A percentile compares a stretch with the other conserved stretches of the same genome.
phyloP scores from a whole-genome alignment of 108 stramenopile species.

The Cyclotella kingstonii region DNA sequence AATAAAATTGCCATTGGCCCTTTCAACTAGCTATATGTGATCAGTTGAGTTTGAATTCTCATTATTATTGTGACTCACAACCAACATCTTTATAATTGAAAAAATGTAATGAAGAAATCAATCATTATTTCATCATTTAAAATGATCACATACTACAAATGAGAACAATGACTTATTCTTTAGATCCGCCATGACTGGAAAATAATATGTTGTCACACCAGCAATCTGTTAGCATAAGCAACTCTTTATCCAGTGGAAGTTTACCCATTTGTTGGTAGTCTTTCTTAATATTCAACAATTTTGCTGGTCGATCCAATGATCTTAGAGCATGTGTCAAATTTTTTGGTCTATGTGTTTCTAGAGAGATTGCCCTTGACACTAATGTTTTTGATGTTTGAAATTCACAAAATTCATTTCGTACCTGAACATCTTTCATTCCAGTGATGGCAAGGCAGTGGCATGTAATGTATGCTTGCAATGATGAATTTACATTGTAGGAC shows the following conservation, averaged over 20 bases:
- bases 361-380: slow-evolving; percentile 15
- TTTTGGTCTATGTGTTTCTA: slow-evolving; percentile 28
- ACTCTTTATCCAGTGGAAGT: slow-evolving; percentile 22
- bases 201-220: slow-evolving; percentile 30
- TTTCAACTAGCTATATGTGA: no score
- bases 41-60: no score
- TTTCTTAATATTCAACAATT: slow-evolving; percentile 28
- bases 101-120: no score
- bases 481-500: slow-evolving; percentile 4
- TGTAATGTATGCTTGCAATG: slow-evolving; percentile 14
- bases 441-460: slow-evolving; percentile 39
- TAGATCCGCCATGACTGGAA: no score
- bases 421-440: slow-evolving; percentile 35
- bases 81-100: no score
- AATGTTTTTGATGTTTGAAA: slow-evolving; percentile 8
- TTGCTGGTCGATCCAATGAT: slow-evolving; percentile 20
- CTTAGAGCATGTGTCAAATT: slow-evolving; percentile 34
- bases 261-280: slow-evolving; percentile 26
- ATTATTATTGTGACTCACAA: no score
- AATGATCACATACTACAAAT: no score
- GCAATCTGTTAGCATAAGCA: slow-evolving; percentile 28
- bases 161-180: no score
- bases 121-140: no score
- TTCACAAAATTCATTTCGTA: slow-evolving; percentile 14
- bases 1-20: no score